A percentile compares a stretch with the other conserved stretches of the same genome.
Conservation (phyloP, 352 stramenopile genomes). For the Phytophthora foliorum region DNA sequence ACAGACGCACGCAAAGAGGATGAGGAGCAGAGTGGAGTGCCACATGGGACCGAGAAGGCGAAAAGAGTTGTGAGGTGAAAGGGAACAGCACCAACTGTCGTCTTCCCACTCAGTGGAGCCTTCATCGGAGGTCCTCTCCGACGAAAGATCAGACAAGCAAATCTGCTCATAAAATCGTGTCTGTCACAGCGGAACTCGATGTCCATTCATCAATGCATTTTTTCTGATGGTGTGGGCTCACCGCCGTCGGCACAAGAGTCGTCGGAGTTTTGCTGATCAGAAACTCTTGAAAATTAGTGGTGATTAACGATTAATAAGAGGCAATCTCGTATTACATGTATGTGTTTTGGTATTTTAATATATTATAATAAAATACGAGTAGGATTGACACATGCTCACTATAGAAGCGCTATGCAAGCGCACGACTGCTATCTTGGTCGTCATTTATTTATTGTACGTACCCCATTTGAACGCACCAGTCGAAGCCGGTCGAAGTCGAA, state of each 20-base stretch:
- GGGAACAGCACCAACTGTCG: not conserved
- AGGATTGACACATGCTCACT: no score
- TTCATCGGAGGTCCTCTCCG: constrained; percentile 1
- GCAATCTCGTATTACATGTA: no score
- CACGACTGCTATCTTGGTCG: not conserved
- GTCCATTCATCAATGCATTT: not conserved
- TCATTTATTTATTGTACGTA: no score
- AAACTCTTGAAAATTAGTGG: no score
- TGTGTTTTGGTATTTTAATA: no score
- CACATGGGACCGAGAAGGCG: constrained; percentile 27
- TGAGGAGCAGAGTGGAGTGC: constrained; percentile 21
- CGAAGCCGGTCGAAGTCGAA: not conserved
- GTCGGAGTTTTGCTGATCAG: not conserved
- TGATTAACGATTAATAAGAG: no score
- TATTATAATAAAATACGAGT: no score
- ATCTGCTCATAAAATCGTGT: not conserved
- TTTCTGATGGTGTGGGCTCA: not conserved
- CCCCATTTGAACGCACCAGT: no score
- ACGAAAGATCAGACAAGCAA: not conserved
- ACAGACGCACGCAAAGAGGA: constrained; percentile 25
- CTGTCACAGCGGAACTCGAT: not conserved
- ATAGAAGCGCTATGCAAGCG: not conserved
- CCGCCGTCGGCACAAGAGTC: not conserved
- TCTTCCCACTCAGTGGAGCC: not conserved
- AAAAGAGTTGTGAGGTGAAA: constrained; percentile 17